Percentiles rank a stretch among this genome's conserved stretches.
These are phyloP conservation scores for Mycena maculata DNA, from an alignment of 768 basidiomycete species.

Conservation along the genomic window DNA sequence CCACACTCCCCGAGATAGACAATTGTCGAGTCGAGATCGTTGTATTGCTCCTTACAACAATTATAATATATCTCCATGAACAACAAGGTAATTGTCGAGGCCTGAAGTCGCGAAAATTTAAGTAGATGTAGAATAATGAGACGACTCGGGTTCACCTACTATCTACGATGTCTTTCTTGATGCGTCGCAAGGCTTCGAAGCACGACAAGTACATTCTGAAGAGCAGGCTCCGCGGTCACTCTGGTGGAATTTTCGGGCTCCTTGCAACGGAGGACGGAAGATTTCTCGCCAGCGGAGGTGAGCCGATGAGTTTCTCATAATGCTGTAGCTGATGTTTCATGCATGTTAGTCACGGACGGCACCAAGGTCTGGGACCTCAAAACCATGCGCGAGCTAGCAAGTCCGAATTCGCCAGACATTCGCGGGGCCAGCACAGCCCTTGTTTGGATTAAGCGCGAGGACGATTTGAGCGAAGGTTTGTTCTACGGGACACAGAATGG, in stretches of 20 bases:
- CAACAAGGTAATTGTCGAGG: neutral
- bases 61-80: slow-evolving; percentile 13
- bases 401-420: slow-evolving; percentile 8
- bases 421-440: slow-evolving; percentile 31
- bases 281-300: slow-evolving; percentile 29
- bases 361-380: slow-evolving; percentile 29
- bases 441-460: slow-evolving; percentile 33
- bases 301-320: neutral
- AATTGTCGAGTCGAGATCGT: slow-evolving; percentile 6
- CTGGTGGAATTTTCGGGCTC: slow-evolving; percentile 25
- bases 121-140: slow-evolving; percentile 11
- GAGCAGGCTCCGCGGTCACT: slow-evolving; percentile 23
- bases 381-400: slow-evolving; percentile 17
- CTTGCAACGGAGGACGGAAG: slow-evolving; percentile 25
- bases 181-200: slow-evolving; percentile 11
- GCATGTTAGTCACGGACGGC: slow-evolving; percentile 24
- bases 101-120: slow-evolving; percentile 8
- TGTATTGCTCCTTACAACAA: slow-evolving; percentile 20
- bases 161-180: slow-evolving; percentile 16
- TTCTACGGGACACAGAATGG: slow-evolving; percentile 33
- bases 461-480: slow-evolving; percentile 29
- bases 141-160: slow-evolving; percentile 6
- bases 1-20: slow-evolving; percentile 6
- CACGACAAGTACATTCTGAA: slow-evolving; percentile 16
- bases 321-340: neutral